A percentile compares a stretch with the other conserved stretches of the same genome.
phyloP scores from a whole-genome alignment of 2,329 filamentous ascomycete genomes.

The Pyricularia sp. region DNA sequence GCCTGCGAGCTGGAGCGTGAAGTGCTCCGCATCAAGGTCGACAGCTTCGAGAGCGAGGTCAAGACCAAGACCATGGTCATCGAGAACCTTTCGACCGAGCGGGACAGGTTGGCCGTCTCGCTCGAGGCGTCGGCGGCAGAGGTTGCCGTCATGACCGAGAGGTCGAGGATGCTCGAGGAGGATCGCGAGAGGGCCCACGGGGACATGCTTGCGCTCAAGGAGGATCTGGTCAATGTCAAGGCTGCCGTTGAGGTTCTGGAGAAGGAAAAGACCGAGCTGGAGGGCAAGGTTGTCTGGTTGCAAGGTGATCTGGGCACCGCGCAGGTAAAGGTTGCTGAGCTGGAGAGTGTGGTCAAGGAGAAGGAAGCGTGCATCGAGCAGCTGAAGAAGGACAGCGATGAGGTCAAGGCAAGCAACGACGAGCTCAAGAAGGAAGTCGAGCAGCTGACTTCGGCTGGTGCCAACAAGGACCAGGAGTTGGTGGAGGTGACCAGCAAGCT shows the following conservation, averaged over 20 bases:
- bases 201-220: background rate
- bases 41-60: conserved; percentile 5
- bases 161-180: conserved; percentile 1
- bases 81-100: background rate
- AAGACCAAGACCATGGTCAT: conserved; percentile 2
- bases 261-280: conserved; percentile 4
- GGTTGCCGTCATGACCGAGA: background rate
- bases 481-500: background rate
- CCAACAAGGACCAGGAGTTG: background rate
- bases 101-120: background rate
- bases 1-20: conserved; percentile 9
- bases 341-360: background rate
- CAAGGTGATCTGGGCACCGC: background rate
- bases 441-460: background rate
- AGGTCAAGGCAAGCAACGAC: background rate
- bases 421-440: background rate
- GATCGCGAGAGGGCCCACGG: conserved; percentile 4
- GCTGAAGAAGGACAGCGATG: background rate
- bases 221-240: background rate
- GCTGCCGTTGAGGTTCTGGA: conserved; percentile 4
- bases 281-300: background rate
- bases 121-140: background rate
- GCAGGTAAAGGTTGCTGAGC: conserved; percentile 5
- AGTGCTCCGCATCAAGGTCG: conserved; percentile 7
- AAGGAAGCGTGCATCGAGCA: background rate